phyloP scores from a whole-genome alignment of 2,329 filamentous ascomycete genomes.

The Trichophyton schoenleinii region DNA sequence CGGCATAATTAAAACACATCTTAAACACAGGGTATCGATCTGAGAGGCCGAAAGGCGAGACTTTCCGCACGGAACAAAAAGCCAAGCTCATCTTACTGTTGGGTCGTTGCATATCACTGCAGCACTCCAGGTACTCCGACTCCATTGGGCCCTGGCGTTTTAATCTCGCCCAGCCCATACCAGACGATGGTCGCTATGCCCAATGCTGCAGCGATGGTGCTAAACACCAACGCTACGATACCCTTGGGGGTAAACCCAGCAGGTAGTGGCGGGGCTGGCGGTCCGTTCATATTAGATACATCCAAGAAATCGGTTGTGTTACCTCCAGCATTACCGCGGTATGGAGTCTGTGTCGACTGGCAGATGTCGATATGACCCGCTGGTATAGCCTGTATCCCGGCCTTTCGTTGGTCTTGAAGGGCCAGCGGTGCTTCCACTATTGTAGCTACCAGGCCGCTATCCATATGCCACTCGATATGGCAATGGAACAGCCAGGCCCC shows the following conservation, averaged over 20 bases:
- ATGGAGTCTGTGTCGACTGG: slow-evolving; percentile 36
- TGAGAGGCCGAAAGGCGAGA: background rate
- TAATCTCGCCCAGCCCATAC: slow-evolving; percentile 33
- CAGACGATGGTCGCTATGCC: slow-evolving; percentile 55
- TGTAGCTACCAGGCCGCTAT: slow-evolving; percentile 39
- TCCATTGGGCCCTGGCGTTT: background rate
- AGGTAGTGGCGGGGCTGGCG: slow-evolving; percentile 43
- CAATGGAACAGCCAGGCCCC: slow-evolving; percentile 36
- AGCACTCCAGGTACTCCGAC: background rate
- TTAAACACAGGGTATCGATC: too few species aligned
- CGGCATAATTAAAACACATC: background rate
- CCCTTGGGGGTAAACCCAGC: slow-evolving; percentile 57
- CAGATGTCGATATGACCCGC: slow-evolving; percentile 16
- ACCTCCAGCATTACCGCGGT: slow-evolving; percentile 58
- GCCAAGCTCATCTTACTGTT: background rate
- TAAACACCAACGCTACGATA: slow-evolving; percentile 61
- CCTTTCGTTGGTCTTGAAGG: slow-evolving; percentile 4
- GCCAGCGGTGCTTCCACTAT: slow-evolving; percentile 38
- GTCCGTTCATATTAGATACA: slow-evolving; percentile 45
- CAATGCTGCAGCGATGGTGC: slow-evolving; percentile 52
- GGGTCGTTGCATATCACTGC: background rate
- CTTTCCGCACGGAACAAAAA: background rate
- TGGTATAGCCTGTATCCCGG: slow-evolving; percentile 11
- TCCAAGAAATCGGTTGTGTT: slow-evolving; percentile 53
- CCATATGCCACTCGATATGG: slow-evolving; percentile 40